Conservation (phyloP, 768 basidiomycete genomes). For the Symmetrospora coprosmae region DNA sequence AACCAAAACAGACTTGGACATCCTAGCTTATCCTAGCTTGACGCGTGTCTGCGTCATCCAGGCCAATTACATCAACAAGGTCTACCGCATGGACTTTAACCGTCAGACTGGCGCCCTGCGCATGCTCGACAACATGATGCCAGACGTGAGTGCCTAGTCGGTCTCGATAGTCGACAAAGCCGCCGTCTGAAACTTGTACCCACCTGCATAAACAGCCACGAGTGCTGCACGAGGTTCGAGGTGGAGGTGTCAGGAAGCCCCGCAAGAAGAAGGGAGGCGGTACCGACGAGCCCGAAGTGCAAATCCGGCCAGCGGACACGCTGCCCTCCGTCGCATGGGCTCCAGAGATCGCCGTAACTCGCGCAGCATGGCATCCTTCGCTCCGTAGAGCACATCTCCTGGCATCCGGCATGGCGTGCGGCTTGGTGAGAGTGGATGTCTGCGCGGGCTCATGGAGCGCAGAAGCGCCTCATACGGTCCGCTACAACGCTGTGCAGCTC, state of each 20-base stretch:
- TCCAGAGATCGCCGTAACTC: slow-evolving; percentile 58
- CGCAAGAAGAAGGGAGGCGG: not conserved
- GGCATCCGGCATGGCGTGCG: slow-evolving; percentile 67
- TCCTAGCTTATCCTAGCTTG: not conserved
- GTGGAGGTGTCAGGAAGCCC: not conserved
- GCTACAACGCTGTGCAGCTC: too few species aligned
- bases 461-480: not conserved
- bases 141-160: slow-evolving; percentile 48
- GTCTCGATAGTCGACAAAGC: too few species aligned
- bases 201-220: too few species aligned
- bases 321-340: slow-evolving; percentile 58
- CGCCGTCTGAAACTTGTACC: too few species aligned
- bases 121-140: slow-evolving; percentile 75
- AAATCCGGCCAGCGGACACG: not conserved
- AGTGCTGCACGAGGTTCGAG: not conserved
- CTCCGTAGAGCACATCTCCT: slow-evolving; percentile 46
- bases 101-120: slow-evolving; percentile 58
- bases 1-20: not conserved
- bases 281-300: not conserved
- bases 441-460: not conserved
- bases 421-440: slow-evolving; percentile 68
- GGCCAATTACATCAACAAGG: slow-evolving; percentile 52
- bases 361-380: slow-evolving; percentile 66
- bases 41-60: slow-evolving; percentile 35
- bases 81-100: slow-evolving; percentile 79